These are phyloP conservation scores for Hypomyces perniciosus DNA, from an alignment of 2,329 filamentous ascomycete species.

Conservation along the genomic window DNA sequence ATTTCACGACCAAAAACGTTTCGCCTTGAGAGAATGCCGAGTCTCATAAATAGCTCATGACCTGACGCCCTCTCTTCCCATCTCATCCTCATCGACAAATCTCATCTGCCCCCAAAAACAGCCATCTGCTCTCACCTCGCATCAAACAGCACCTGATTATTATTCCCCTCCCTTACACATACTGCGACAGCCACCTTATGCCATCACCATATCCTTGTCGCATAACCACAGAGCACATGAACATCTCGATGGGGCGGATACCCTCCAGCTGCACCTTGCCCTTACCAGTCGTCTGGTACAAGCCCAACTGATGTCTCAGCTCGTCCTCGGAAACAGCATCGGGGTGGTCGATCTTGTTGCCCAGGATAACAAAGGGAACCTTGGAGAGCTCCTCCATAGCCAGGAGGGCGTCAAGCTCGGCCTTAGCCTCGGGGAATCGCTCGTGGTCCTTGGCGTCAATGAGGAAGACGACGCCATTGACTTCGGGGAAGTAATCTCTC, in stretches of 20 bases:
- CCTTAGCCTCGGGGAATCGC: conserved; percentile 89
- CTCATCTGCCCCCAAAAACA: not conserved
- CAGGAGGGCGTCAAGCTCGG: conserved; percentile 90
- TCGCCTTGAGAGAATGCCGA: conserved; percentile 31
- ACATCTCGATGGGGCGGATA: conserved; percentile 91
- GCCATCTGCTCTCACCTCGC: conserved; percentile 1
- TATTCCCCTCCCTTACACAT: conserved; percentile 56
- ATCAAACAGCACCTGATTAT: too few relatives aligned
- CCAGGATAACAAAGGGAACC: conserved; percentile 91
- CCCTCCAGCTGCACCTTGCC: conserved; percentile 89
- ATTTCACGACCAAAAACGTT: conserved; percentile 28
- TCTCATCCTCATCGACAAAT: not conserved
- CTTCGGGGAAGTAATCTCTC: conserved; percentile 97
- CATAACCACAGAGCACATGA: conserved; percentile 99
- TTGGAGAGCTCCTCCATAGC: conserved; percentile 95
- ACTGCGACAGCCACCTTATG: conserved; percentile 89
- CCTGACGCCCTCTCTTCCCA: conserved; percentile 16
- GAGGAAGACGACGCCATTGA: conserved; percentile 94
- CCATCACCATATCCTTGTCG: conserved; percentile 90
- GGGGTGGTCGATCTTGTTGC: conserved; percentile 99
- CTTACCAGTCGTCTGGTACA: conserved; percentile 96
- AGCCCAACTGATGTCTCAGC: conserved; percentile 80
- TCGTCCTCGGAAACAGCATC: conserved; percentile 94
- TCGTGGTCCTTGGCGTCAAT: conserved; percentile 97
- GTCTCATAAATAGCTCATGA: conserved; percentile 27